These are phyloP conservation scores for Serendipita indica DNA, from an alignment of 768 basidiomycete genomes.

Conservation along the genomic window DNA sequence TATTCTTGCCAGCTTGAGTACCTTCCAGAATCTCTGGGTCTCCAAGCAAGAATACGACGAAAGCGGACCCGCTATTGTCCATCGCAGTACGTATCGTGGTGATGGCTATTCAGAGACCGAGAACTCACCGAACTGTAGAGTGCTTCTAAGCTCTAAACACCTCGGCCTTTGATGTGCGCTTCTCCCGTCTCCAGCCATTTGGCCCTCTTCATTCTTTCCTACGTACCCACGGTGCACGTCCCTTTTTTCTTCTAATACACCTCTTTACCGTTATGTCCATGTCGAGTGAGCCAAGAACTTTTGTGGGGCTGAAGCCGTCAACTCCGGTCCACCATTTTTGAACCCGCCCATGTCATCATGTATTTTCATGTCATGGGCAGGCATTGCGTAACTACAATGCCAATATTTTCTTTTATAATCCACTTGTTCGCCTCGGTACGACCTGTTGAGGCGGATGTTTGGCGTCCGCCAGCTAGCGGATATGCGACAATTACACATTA, in stretches of 20 bases:
- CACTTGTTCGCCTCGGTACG: too few relatives aligned
- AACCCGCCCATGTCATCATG: too few relatives aligned
- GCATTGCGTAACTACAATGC: not conserved
- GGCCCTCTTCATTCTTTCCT: not conserved
- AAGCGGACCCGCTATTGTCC: conserved; percentile 62
- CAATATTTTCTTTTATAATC: too few relatives aligned
- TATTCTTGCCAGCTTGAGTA: conserved; percentile 75
- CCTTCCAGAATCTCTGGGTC: conserved; percentile 96
- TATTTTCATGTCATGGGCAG: not conserved
- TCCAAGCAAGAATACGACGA: conserved; percentile 89
- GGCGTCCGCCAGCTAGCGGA: conserved; percentile 30
- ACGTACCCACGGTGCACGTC: not conserved
- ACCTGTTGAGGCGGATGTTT: not conserved
- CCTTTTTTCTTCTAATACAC: not conserved
- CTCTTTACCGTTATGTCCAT: conserved; percentile 1
- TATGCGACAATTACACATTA: conserved; percentile 72
- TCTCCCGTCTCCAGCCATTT: too few relatives aligned
- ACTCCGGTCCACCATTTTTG: too few relatives aligned
- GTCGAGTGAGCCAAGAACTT: too few relatives aligned
- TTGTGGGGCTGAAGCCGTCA: too few relatives aligned
- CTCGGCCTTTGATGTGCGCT: too few relatives aligned
- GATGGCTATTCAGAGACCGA: not conserved
- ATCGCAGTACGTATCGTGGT: conserved; percentile 34
- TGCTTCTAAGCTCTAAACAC: not conserved
- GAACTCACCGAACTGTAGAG: not conserved